phyloP scores from a whole-genome alignment of 1,139 yeast species.

The Nematodospora anomalae region DNA sequence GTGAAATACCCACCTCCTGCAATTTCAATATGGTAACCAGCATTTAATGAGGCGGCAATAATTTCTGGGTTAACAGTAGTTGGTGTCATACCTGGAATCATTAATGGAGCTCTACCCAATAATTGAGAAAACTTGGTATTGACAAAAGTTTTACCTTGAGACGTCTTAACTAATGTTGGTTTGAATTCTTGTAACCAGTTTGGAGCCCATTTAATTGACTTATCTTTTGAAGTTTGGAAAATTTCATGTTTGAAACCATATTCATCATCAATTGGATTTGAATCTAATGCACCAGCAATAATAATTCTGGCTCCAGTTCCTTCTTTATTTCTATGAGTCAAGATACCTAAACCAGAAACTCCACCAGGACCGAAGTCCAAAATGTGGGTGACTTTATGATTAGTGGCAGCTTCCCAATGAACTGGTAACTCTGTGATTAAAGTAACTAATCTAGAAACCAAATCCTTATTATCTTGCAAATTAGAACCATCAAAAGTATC shows the following conservation, averaged over 20 bases:
- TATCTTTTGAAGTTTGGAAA: slow-evolving; percentile 61
- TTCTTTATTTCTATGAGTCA: slow-evolving; percentile 96
- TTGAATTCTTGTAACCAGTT: slow-evolving; percentile 89
- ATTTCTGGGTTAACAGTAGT: slow-evolving; percentile 93
- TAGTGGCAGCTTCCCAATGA: slow-evolving; percentile 90
- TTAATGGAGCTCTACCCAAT: slow-evolving; percentile 91
- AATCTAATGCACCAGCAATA: slow-evolving; percentile 88
- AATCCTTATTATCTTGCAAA: slow-evolving; percentile 48
- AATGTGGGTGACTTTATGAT: slow-evolving; percentile 71
- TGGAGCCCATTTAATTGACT: slow-evolving; percentile 74
- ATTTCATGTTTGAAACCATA: slow-evolving; percentile 95
- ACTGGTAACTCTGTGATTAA: slow-evolving; percentile 89
- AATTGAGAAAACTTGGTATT: slow-evolving; percentile 93
- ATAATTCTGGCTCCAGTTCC: slow-evolving; percentile 97
- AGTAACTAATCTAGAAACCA: slow-evolving; percentile 62
- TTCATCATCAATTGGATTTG: slow-evolving; percentile 62
- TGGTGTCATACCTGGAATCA: slow-evolving; percentile 99
- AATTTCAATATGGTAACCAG: slow-evolving; percentile 96
- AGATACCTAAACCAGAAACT: slow-evolving; percentile 90
- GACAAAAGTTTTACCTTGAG: slow-evolving; percentile 72
- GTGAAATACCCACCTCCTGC: slow-evolving; percentile 98
- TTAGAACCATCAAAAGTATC: slow-evolving; percentile 88
- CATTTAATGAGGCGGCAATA: slow-evolving; percentile 88
- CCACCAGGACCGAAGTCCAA: slow-evolving; percentile 99
- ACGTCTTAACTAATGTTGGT: slow-evolving; percentile 79